Evolutionary conservation across 2,329 filamentous ascomycete species (phyloP), one percentile per base, ranked within the genome.

Genomic region (Microdochium paspali): DNA sequence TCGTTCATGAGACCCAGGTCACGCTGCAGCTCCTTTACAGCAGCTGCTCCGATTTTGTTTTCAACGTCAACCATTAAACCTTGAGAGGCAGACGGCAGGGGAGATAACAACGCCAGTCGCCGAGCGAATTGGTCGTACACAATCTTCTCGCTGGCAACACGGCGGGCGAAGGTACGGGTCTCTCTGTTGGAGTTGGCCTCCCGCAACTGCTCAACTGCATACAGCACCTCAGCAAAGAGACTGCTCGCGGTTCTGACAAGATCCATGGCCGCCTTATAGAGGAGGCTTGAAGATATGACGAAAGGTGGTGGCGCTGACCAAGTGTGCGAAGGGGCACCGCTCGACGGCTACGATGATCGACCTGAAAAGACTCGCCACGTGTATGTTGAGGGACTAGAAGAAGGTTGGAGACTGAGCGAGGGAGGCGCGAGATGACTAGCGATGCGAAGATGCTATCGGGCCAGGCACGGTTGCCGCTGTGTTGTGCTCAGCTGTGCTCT

Each of bases 121-220:
- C 26, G 24, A 1, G 45, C 43, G 26, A 52, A 49, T n/a, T 50
- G 46, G 15, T 25, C 46, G 39, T 50, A 52, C 7, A 52, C 21
- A 26, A 45, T 42, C 9, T 42, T 47, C 28, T 52, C 49, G 23
- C 28, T 49, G 24, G 35, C 24, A 20, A 52, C 44, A 9, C 42
- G 44, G 18, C 50, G 20, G 10, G 46, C 48, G 6, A 52, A 35
- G 24, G 24, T 46, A 12, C 47, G 42, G 23, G 46, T 40, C 23
- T 47, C 42, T 13, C 24, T 23, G 23, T 43, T 49, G 20, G 35
- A 24, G 20, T 47, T 50, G 25, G 46, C 31, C 25, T 40, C 25
- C 9, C 35, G 46, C 25, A 46, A 47, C 24, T 32, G 40, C 7
- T 49, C 26, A n/a, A 44, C 49, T 21, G 49, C 44, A 13, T 26